Percentiles rank a stretch among this genome's conserved stretches.
Conservation (phyloP, 306 rosid genomes). For the Sechiopsis laciniata region DNA sequence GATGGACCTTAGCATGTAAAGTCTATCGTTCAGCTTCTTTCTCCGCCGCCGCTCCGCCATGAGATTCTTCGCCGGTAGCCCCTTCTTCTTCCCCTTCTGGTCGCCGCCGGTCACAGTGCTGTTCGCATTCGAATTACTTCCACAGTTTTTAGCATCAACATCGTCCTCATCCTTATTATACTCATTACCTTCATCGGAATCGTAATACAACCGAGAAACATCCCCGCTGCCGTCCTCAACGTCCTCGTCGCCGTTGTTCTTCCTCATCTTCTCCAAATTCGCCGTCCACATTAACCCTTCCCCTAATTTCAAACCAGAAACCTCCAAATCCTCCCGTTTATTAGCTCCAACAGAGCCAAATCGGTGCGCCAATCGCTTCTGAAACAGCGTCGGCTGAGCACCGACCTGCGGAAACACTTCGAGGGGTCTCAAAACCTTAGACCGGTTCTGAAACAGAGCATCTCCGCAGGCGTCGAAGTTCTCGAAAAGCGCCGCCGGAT, state of each 20-base stretch:
- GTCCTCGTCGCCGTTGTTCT: slow-evolving; percentile 40
- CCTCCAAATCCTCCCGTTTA: slow-evolving; percentile 36
- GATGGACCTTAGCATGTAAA: slow-evolving; percentile 94
- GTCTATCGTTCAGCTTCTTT: slow-evolving; percentile 92
- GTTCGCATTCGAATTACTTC: slow-evolving; percentile 41
- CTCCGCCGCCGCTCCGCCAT: slow-evolving; percentile 93
- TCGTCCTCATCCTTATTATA: slow-evolving; percentile 35
- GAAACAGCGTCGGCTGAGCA: slow-evolving; percentile 65
- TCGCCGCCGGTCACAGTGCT: slow-evolving; percentile 49
- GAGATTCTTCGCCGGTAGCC: slow-evolving; percentile 29
- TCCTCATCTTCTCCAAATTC: slow-evolving; percentile 41
- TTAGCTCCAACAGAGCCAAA: slow-evolving; percentile 30
- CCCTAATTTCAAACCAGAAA: slow-evolving; percentile 29
- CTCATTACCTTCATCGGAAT: slow-evolving; percentile 64
- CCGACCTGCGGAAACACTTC: slow-evolving; percentile 44
- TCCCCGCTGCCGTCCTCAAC: slow-evolving; percentile 55
- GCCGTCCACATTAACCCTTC: slow-evolving; percentile 28
- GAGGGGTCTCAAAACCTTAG: slow-evolving; percentile 47
- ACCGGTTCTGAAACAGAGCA: slow-evolving; percentile 39
- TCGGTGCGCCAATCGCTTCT: slow-evolving; percentile 58
- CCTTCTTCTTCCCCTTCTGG: slow-evolving; percentile 88
- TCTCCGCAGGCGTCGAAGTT: slow-evolving; percentile 36
- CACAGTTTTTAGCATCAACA: slow-evolving; percentile 38
- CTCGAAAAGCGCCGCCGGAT: slow-evolving; percentile 30
- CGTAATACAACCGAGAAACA: slow-evolving; percentile 62